Evolutionary conservation across 352 stramenopile genomes (phyloP).

Genomic region (Phytophthora sp.): DNA sequence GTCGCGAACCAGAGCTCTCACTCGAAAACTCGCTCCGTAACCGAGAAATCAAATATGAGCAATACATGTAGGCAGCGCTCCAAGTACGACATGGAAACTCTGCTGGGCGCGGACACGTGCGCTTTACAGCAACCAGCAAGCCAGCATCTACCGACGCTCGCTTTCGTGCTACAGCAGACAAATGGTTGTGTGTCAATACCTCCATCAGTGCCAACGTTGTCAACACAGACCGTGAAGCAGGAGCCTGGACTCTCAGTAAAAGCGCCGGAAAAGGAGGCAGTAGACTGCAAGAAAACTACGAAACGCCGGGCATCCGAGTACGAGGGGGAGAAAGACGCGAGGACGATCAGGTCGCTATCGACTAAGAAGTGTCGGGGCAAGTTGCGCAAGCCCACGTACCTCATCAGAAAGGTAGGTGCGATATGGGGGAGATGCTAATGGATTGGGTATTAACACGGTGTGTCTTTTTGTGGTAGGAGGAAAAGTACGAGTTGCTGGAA

Average conservation of each 20-base stretch:
- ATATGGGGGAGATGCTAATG: neutral
- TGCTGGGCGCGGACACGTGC: slow-evolving; percentile 11
- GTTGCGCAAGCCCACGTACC: slow-evolving; percentile 48
- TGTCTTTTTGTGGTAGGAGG: slow-evolving; percentile 30
- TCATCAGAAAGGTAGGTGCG: slow-evolving; percentile 40
- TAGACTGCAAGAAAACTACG: neutral
- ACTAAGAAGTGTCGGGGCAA: slow-evolving; percentile 31
- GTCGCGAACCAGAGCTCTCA: slow-evolving; percentile 5
- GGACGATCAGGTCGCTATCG: slow-evolving; percentile 13
- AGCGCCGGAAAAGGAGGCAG: neutral
- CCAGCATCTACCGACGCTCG: slow-evolving; percentile 21
- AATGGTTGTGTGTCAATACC: neutral
- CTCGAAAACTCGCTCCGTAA: slow-evolving; percentile 12
- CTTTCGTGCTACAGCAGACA: slow-evolving; percentile 19
- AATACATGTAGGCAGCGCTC: neutral
- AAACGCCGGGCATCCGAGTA: slow-evolving; percentile 30
- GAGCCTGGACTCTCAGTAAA: neutral
- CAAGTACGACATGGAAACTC: slow-evolving; percentile 33
- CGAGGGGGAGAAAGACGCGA: too few relatives aligned
- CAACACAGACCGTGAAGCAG: neutral
- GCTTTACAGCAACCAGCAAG: neutral
- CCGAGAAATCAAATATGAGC: neutral
- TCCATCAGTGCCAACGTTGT: neutral
- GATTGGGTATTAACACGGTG: neutral
- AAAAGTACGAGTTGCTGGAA: slow-evolving; percentile 43